Conservation (phyloP, 2,329 filamentous ascomycete species). For the Sclerotinia trifoliorum region DNA sequence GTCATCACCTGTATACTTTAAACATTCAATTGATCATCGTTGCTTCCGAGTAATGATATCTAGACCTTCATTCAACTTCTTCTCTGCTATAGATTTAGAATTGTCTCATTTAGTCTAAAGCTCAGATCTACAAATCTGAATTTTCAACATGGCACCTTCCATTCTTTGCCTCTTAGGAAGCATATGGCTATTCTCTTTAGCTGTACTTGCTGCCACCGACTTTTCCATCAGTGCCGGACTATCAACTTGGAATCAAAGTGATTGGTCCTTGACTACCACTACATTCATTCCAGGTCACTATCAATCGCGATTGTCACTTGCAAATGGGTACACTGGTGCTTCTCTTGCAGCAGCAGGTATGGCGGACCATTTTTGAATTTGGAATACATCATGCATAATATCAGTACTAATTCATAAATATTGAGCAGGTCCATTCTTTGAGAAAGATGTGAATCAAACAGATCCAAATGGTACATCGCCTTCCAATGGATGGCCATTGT, state of each 20-base stretch:
- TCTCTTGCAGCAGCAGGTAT: constrained; percentile 8
- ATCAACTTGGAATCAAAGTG: constrained; percentile 35
- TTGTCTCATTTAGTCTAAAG: background rate
- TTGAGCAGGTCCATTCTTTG: constrained; percentile 38
- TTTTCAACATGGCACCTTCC: background rate
- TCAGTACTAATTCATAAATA: background rate
- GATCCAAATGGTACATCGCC: constrained; percentile 35
- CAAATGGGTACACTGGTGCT: constrained; percentile 37
- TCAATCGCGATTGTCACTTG: constrained; percentile 37
- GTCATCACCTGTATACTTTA: background rate
- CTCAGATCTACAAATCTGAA: background rate
- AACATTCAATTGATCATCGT: background rate
- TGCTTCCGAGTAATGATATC: background rate
- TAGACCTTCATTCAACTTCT: background rate
- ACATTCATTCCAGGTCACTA: constrained; percentile 37
- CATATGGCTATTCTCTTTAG: constrained; percentile 3
- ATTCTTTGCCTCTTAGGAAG: background rate
- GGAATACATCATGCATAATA: background rate
- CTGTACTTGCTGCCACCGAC: constrained; percentile 24
- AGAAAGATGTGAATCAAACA: constrained; percentile 38
- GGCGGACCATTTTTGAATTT: background rate
- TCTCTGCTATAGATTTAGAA: background rate
- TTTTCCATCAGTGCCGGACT: constrained; percentile 35
- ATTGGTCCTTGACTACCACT: constrained; percentile 37
- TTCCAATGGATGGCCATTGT: constrained; percentile 67